These are phyloP conservation scores for Euphorbia celastroides DNA, from an alignment of 441 rosid genomes.

Conservation along the genomic window DNA sequence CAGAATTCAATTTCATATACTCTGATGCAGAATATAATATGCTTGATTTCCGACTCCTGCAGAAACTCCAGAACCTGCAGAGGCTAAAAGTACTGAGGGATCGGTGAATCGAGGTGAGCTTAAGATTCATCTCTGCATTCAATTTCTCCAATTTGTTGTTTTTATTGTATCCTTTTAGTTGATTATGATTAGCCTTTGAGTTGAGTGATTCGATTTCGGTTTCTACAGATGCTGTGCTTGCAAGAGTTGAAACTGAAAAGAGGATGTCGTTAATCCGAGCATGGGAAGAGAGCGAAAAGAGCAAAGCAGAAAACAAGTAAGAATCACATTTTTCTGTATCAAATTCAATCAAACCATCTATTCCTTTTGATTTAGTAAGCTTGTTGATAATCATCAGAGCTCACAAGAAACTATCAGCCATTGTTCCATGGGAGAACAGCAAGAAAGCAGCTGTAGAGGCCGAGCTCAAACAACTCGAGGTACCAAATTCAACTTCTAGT, in stretches of 20 bases:
- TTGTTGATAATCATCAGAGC: conserved; percentile 44
- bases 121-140: not conserved
- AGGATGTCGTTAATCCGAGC: conserved; percentile 69
- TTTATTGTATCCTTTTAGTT: not conserved
- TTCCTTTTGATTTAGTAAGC: conserved; percentile 1
- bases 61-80: conserved; percentile 37
- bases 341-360: not conserved
- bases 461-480: conserved; percentile 71
- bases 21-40: not conserved
- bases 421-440: conserved; percentile 83
- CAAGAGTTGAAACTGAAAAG: conserved; percentile 81
- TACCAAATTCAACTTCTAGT: conserved; percentile 11
- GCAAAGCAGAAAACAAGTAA: conserved; percentile 89
- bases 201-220: not conserved
- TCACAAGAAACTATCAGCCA: conserved; percentile 63
- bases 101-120: conserved; percentile 49
- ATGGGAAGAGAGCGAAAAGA: conserved; percentile 94
- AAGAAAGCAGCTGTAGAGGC: conserved; percentile 72
- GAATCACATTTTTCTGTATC: not conserved
- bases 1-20: not conserved
- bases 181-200: not conserved
- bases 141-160: not conserved
- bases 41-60: conserved; percentile 13
- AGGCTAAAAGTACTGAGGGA: conserved; percentile 37
- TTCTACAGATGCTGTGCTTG: conserved; percentile 65